phyloP scores from a whole-genome alignment of 2,329 filamentous ascomycete genomes.

The Calonectria honghensis region DNA sequence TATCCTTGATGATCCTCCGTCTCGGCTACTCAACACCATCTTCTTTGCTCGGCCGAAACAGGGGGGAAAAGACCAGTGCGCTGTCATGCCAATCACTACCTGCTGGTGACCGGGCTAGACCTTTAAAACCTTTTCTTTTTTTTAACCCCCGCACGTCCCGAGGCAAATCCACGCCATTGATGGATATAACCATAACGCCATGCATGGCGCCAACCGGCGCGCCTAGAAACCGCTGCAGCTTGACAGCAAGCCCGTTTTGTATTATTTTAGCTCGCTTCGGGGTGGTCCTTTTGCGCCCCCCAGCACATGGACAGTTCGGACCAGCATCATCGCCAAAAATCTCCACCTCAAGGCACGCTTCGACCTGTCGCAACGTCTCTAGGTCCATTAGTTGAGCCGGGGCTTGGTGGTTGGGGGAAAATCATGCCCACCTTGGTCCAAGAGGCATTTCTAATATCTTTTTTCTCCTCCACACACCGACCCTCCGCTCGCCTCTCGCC shows the following conservation, averaged over 20 bases:
- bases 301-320: no score
- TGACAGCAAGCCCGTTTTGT: constrained; percentile 17
- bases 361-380: background rate
- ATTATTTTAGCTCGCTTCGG: constrained; percentile 14
- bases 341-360: background rate
- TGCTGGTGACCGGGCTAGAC: background rate
- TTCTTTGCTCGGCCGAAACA: background rate
- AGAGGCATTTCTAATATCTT: constrained; percentile 26
- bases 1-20: constrained; percentile 14
- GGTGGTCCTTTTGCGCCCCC: background rate
- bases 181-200: constrained; percentile 25
- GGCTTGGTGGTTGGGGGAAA: background rate
- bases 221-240: background rate
- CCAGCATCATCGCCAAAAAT: constrained; percentile 1
- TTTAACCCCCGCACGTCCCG: constrained; percentile 2
- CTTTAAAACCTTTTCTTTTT: background rate
- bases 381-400: background rate
- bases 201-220: background rate
- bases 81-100: background rate
- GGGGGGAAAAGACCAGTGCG: background rate
- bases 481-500: background rate
- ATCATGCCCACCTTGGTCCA: constrained; percentile 7
- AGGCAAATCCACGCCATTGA: background rate
- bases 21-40: constrained; percentile 2
- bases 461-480: background rate